Evolutionary conservation across 345 rosid species (phyloP), one percentile per base, ranked within the genome.

Genomic region (Camelina hispida): DNA sequence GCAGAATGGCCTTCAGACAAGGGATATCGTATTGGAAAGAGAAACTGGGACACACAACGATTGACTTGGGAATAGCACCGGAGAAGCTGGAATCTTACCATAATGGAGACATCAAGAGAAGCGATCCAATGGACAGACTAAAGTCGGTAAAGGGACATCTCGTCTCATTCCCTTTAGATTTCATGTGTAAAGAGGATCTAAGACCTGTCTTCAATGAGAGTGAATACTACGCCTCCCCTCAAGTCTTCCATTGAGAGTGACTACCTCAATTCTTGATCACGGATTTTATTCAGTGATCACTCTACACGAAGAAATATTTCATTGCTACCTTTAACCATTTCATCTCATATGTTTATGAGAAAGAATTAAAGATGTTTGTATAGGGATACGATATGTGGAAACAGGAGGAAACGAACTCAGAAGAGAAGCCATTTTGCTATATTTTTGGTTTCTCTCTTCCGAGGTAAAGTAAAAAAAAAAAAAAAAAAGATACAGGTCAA

Each of bases 141-240:
- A 74, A 73, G 69, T 66, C 91, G 1, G 76, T 92, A 8, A 81
- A 79, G 16, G 99, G 97, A 65, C 97, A 95, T 71, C 97, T 95
- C 12, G 99, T 95, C 82, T 87, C 96, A 10, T 90, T 87, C 81
- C 99, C 98, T 9, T 68, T 95, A 85, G 98, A 90, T 72, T 95
- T 95, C 83, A 89, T 92, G 99, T 80, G 87, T 85, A 79, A 74
- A 73, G 99, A 95, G 85, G 99, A 95, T 80, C 81, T 95, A 62
- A 89, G 99, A 84, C 99, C 97, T 0, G 88, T 90, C 40, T 95
- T 92, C 69, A 95, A 89, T 30, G 97, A 95, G 85, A 95, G 99
- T 68, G 97, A 92, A 80, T 95, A 85, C 78, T 95, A 95, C 73
- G 99, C 99, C 16, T 86, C 97, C 72, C 75, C 93, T 40, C 97